phyloP scores from a whole-genome alignment of 164 flowering plant genomes.

The Liquidambar formosana region DNA sequence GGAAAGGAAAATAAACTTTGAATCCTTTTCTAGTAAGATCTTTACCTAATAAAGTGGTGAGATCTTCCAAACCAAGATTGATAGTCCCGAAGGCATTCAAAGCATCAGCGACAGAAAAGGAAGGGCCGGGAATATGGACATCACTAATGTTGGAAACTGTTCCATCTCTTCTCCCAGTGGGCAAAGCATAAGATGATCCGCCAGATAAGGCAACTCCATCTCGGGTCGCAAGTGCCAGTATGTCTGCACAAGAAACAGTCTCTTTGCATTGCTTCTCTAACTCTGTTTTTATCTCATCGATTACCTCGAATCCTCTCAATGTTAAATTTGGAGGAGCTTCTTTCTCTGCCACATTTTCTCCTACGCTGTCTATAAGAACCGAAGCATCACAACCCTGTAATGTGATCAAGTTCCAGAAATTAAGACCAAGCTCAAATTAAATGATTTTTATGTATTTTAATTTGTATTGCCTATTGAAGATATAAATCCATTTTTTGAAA shows the following conservation, averaged over 20 bases:
- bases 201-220: constrained; percentile 31
- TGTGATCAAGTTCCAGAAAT: too few relatives aligned
- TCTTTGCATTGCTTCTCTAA: constrained; percentile 26
- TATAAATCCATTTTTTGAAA: too few relatives aligned
- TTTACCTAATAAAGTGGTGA: constrained; percentile 25
- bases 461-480: too few relatives aligned
- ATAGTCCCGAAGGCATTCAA: constrained; percentile 19
- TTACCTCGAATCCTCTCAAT: constrained; percentile 38
- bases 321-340: constrained; percentile 32
- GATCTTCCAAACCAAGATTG: constrained; percentile 31
- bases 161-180: constrained; percentile 50
- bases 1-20: too few relatives aligned
- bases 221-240: constrained; percentile 30
- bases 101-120: constrained; percentile 17
- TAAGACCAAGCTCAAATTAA: too few relatives aligned
- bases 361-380: constrained; percentile 28
- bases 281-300: constrained; percentile 35
- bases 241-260: constrained; percentile 41
- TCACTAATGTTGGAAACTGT: constrained; percentile 26
- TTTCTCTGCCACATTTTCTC: constrained; percentile 23
- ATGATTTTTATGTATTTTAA: too few relatives aligned
- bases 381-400: constrained; percentile 47
- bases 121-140: constrained; percentile 34
- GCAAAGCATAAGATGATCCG: constrained; percentile 33
- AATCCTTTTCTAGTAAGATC: too few relatives aligned